Evolutionary conservation across 208 protist species (phyloP).

Genomic region (Trypanosoma rangeli): DNA sequence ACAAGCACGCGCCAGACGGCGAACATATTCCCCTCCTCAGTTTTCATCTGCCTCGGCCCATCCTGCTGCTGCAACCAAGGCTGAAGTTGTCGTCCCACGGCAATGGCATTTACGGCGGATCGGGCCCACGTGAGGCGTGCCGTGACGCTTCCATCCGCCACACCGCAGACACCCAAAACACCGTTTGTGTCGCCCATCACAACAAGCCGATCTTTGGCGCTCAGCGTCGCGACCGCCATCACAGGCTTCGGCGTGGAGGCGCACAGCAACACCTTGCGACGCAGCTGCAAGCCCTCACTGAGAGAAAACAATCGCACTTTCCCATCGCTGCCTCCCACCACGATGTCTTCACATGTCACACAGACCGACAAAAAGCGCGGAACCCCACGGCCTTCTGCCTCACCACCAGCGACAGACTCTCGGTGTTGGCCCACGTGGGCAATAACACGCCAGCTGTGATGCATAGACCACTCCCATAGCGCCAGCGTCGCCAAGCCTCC

Average conservation of each 20-base stretch:
- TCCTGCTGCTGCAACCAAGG: not conserved
- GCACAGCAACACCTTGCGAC: not conserved
- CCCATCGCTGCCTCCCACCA: slow-evolving; percentile 73
- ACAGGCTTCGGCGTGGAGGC: slow-evolving; percentile 40
- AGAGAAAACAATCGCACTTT: slow-evolving; percentile 38
- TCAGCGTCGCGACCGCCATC: slow-evolving; percentile 29
- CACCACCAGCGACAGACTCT: not conserved
- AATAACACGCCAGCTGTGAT: slow-evolving; percentile 30
- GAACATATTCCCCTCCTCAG: not conserved
- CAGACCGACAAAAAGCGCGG: slow-evolving; percentile 61
- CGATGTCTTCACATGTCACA: slow-evolving; percentile 17
- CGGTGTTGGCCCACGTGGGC: slow-evolving; percentile 12
- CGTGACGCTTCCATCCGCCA: slow-evolving; percentile 12
- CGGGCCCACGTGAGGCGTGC: slow-evolving; percentile 27
- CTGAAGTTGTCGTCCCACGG: not conserved
- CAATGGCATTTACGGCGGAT: slow-evolving; percentile 59
- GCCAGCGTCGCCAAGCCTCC: slow-evolving; percentile 49
- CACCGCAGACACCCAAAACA: slow-evolving; percentile 34
- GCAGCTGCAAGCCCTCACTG: not conserved
- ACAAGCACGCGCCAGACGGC: slow-evolving; percentile 15
- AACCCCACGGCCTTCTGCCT: slow-evolving; percentile 26
- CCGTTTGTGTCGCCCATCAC: slow-evolving; percentile 71
- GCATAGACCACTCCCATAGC: slow-evolving; percentile 43
- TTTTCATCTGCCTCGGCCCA: not conserved
- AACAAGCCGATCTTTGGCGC: slow-evolving; percentile 17